Conservation (phyloP, 306 rosid genomes). For the Bauhinia variegata region DNA sequence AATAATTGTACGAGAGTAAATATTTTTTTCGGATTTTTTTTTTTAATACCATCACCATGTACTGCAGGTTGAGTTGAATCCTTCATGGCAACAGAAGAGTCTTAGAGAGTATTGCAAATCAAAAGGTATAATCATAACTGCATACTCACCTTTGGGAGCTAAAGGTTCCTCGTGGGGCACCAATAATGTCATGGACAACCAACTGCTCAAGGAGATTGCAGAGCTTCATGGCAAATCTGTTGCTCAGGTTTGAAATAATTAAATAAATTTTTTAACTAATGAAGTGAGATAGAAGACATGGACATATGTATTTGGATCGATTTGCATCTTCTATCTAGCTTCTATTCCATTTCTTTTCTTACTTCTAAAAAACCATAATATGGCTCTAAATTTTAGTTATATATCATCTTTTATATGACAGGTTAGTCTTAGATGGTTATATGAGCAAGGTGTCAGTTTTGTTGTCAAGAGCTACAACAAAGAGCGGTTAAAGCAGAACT, state of each 20-base stretch:
- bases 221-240: slow-evolving; percentile 43
- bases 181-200: slow-evolving; percentile 57
- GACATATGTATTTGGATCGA: no score
- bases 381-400: no score
- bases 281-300: no score
- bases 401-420: background rate
- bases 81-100: slow-evolving; percentile 67
- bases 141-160: slow-evolving; percentile 58
- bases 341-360: no score
- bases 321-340: no score
- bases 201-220: slow-evolving; percentile 53
- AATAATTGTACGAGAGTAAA: no score
- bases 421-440: slow-evolving; percentile 58
- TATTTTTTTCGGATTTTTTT: no score
- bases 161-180: slow-evolving; percentile 54
- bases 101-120: slow-evolving; percentile 54
- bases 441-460: slow-evolving; percentile 45
- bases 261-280: no score
- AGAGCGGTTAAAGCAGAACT: slow-evolving; percentile 54
- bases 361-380: no score
- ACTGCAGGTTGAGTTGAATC: slow-evolving; percentile 67
- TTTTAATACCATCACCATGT: no score
- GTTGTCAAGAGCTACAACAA: slow-evolving; percentile 59
- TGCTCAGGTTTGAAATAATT: no score
- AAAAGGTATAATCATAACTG: slow-evolving; percentile 55